These are phyloP conservation scores for Geotrichum aggregatum DNA, from an alignment of 1,139 yeast genomes.

Conservation along the genomic window DNA sequence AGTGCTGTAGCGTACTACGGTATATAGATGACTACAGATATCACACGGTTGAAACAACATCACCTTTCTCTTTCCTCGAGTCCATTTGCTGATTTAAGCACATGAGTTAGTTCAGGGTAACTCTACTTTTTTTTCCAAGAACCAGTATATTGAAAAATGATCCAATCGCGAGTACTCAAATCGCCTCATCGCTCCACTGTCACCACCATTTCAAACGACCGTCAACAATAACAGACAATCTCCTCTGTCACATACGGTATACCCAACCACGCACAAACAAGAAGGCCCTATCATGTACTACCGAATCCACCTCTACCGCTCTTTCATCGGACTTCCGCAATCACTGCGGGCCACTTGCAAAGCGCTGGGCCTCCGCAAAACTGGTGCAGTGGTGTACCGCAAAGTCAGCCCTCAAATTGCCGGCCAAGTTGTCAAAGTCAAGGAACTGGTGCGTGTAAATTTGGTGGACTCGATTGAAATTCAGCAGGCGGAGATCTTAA, in stretches of 20 bases:
- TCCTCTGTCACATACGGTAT: too few relatives aligned
- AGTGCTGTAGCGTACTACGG: too few relatives aligned
- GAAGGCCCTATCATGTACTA: conserved; percentile 42
- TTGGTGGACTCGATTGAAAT: conserved; percentile 47
- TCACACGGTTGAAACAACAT: too few relatives aligned
- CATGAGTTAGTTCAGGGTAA: too few relatives aligned
- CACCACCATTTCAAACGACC: too few relatives aligned
- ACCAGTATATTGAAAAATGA: too few relatives aligned
- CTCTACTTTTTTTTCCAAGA: too few relatives aligned
- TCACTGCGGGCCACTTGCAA: conserved; percentile 59
- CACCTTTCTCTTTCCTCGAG: too few relatives aligned
- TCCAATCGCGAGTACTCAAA: conserved; percentile 1
- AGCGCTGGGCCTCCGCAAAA: conserved; percentile 69
- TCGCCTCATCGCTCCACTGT: neutral
- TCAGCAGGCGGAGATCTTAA: conserved; percentile 10
- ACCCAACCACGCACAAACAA: neutral
- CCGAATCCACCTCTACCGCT: conserved; percentile 73
- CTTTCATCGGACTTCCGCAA: conserved; percentile 82
- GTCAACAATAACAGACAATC: too few relatives aligned
- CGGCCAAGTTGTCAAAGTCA: conserved; percentile 75
- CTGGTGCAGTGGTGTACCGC: conserved; percentile 73
- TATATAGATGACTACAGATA: too few relatives aligned
- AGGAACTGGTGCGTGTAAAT: conserved; percentile 85
- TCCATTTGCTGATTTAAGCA: too few relatives aligned
- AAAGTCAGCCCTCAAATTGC: conserved; percentile 74